phyloP scores from a whole-genome alignment of 164 flowering plant genomes.

The Euptelea pleiosperma region DNA sequence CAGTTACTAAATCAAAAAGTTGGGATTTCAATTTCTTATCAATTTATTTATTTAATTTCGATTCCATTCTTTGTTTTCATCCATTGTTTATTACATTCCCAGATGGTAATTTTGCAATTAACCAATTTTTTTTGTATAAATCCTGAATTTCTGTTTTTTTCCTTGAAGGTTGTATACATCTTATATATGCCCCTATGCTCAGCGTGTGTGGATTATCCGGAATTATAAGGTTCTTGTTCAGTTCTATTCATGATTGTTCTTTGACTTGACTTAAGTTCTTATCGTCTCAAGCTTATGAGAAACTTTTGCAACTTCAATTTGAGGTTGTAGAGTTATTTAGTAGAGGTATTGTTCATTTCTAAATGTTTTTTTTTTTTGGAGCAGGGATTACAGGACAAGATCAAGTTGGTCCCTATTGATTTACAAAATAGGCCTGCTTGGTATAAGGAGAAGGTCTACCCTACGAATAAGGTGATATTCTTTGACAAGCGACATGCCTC shows the following conservation, averaged over 20 bases:
- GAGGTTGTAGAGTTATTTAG: too few species aligned
- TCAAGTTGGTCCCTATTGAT: conserved; percentile 52
- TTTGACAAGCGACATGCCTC: too few species aligned
- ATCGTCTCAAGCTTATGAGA: background rate
- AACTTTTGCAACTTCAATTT: too few species aligned
- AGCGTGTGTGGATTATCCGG: too few species aligned
- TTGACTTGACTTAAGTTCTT: background rate
- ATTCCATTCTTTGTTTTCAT: too few species aligned
- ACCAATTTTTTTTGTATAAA: background rate
- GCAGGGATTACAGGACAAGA: conserved; percentile 66
- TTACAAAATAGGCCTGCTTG: conserved; percentile 62
- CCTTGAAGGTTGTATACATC: conserved; percentile 56
- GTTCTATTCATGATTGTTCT: conserved; percentile 1
- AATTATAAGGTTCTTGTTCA: conserved; percentile 33
- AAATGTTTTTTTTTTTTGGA: background rate
- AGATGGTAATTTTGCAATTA: background rate
- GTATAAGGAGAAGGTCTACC: conserved; percentile 78
- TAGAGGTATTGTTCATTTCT: background rate
- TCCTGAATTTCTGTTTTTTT: background rate
- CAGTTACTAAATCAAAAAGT: too few species aligned
- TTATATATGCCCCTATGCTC: conserved; percentile 62
- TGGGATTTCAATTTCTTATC: background rate
- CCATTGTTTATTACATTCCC: background rate
- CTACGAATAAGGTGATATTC: conserved; percentile 48
- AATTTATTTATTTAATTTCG: background rate